Evolutionary conservation across 2,329 filamentous ascomycete species (phyloP), one percentile per base, ranked within the genome.

Genomic region (Zopfia rhizophila): DNA sequence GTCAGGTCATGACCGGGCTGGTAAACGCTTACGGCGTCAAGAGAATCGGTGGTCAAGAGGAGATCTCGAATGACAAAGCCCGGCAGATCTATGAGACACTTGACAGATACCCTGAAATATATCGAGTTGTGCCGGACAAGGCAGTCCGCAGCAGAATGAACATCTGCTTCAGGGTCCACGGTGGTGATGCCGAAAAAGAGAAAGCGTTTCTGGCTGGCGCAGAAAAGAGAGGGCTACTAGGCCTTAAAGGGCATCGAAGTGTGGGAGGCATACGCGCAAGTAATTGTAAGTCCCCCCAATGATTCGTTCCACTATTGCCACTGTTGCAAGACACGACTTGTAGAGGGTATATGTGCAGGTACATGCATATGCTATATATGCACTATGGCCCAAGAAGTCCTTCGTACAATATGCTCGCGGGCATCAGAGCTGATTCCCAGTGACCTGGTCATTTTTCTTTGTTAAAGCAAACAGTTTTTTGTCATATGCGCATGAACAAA

Each of bases 81-180:
- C 62, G 82, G 12, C 68, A 89, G 22, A 85, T 97, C 41, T 97
- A 99, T 66, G 77, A 72, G 1, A 85, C 85, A 1, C 79, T 97
- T 6, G 93, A 97, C 58, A 83, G 82, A 31, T 79, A 89, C 60
- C 82, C 89, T 0, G 76, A 85, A 0, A 74, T 88, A n/a, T 97
- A 95, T 75, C 80, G 77, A 39, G 82, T 97, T 22, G 85, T 97
- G 0, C 90, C 91, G 0, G 82, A 88, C 58, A 89, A 88, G 74
- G 77, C 77, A 16, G 88, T 82, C 3, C 87, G 92, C 45, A 96
- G 90, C 60, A 80, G 91, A 43, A 96, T 97, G 89, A 97, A 97
- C 74, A 89, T 97, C 47, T 97, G 91, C 79, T 97, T 97, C 80
- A 80, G 91, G 12, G 81, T 96, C 13, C 78, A 78, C 35, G 82